Conservation (phyloP, 129 eudicot species). For the Rutidosis leptorrhynchoides region DNA sequence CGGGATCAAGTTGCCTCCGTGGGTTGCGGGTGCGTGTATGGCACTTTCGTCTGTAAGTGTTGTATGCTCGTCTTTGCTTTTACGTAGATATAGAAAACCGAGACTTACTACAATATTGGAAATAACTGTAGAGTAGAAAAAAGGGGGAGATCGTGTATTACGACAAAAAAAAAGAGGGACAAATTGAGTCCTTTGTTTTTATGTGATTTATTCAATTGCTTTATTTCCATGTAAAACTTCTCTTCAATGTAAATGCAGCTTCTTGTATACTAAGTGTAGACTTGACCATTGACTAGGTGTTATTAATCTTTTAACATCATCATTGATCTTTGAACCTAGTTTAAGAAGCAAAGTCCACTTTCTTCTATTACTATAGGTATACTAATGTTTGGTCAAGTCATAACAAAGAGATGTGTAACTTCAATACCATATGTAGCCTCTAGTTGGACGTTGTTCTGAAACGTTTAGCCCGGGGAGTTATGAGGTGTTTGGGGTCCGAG, state of each 20-base stretch:
- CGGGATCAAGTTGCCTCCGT: constrained; percentile 70
- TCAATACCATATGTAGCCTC: no score
- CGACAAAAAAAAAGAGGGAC: constrained; percentile 10
- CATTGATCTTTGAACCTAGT: background rate
- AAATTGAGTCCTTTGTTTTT: constrained; percentile 22
- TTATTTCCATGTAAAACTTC: constrained; percentile 30
- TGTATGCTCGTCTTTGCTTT: constrained; percentile 91
- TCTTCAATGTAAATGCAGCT: constrained; percentile 38
- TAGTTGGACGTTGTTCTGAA: no score
- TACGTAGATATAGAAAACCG: constrained; percentile 79
- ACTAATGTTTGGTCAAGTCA: no score
- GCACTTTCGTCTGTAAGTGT: constrained; percentile 93
- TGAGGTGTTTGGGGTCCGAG: no score
- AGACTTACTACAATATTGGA: constrained; percentile 76
- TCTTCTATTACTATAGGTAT: no score
- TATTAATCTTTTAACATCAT: background rate
- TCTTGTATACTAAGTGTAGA: constrained; percentile 27
- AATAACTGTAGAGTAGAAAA: constrained; percentile 79
- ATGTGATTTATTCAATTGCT: constrained; percentile 33
- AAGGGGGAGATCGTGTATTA: background rate
- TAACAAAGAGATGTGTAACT: no score
- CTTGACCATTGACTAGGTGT: no score
- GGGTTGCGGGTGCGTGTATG: constrained; percentile 99
- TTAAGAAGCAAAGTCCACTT: background rate
- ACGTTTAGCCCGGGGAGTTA: no score